Base-by-base conservation (phyloP, 805 yeast genomes). In the Wickerhamiella galacta region DNA sequence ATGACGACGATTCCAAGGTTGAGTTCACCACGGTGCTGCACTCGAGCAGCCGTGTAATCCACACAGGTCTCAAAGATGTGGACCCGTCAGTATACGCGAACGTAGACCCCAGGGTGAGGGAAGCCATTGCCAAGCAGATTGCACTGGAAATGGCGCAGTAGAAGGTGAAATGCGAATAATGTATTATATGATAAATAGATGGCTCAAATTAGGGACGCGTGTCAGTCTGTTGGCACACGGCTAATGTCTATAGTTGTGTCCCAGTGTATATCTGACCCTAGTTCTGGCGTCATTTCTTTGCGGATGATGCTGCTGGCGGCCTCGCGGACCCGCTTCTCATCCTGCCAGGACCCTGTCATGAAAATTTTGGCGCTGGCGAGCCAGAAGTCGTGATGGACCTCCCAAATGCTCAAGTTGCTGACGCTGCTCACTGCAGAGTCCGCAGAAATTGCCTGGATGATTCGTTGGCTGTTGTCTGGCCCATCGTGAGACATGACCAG, bases 51-150 rank as follows among this genome's bases (percentile, higher is more conserved):
- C 57, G 70, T 31, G 56, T 56, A 19, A 64, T 57, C 41, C 52
- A 56, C n/a, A 77, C 92, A 0, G 93, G 93, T 0, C 58, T 83
- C 41, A 52, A 53, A 3, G 61, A 65, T 35, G 71, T 83, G 2
- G 71, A 78, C 1, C 46, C 54, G 11, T 71, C 66, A 8, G 47
- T 82, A 1, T 75, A 73, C 39, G 72, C 64, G 8, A 31, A 33
- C 20, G 21, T 39, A 14, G 33, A 64, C 40, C 75, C 68, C 22
- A 74, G 71, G 6, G 60, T 68, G 1, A 64, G 60, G 44, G 44
- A 53, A 18, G 90, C 82, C 1, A 75, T 81, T 37, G 37, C 39
- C 28, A 30, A 39, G 28, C 48, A 44, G 27, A 28, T 39, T 12
- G 25, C 7, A 19, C 10, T 25, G 8, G 40, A 36, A 21, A 20